Evolutionary conservation across 2,329 filamentous ascomycete species (phyloP).

Genomic region (Aspergillus caelatus): DNA sequence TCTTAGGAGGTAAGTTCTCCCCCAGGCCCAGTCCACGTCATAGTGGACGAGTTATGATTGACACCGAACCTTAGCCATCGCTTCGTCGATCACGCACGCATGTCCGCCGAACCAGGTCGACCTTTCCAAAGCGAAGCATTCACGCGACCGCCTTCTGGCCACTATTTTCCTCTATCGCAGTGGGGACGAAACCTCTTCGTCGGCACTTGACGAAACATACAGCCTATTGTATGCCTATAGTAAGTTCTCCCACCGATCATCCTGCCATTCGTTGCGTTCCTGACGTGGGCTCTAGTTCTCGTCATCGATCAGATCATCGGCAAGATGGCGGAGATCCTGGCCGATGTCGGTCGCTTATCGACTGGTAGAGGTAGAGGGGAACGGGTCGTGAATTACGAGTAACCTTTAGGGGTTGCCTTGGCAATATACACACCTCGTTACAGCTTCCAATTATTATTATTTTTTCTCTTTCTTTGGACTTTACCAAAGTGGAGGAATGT

Average conservation of each 20-base stretch:
- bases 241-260: conserved; percentile 37
- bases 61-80: conserved; percentile 69
- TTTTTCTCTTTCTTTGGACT: too few species aligned
- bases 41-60: conserved; percentile 1
- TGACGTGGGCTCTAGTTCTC: conserved; percentile 48
- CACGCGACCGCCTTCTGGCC: conserved; percentile 78
- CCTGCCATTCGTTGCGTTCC: conserved; percentile 1
- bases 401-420: too few species aligned
- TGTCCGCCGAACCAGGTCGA: conserved; percentile 83
- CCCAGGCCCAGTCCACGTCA: rapidly evolving
- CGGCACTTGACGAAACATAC: conserved; percentile 67
- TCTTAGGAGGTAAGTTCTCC: conserved; percentile 60
- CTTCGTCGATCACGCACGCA: conserved; percentile 89
- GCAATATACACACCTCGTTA: not conserved
- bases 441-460: too few species aligned
- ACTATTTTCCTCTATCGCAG: conserved; percentile 87
- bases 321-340: conserved; percentile 56
- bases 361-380: rapidly evolving
- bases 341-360: conserved; percentile 59
- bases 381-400: not conserved
- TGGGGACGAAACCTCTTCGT: conserved; percentile 57
- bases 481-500: too few species aligned
- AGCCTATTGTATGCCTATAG: conserved; percentile 93
- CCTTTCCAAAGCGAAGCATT: conserved; percentile 76
- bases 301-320: conserved; percentile 63